phyloP scores from a whole-genome alignment of 495 filamentous ascomycete genomes.

The Penicillium daleae region DNA sequence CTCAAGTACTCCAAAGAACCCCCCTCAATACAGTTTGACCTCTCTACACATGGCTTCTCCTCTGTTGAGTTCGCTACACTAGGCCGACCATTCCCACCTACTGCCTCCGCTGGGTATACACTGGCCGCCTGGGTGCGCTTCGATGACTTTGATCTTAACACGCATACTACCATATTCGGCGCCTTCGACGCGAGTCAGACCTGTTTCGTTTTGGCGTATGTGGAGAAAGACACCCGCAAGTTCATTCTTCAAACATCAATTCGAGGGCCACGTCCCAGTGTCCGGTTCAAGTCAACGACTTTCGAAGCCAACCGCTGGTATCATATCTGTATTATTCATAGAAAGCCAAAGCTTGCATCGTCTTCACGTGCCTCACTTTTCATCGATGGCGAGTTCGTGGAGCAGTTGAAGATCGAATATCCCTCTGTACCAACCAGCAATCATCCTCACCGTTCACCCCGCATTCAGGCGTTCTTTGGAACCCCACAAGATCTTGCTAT shows the following conservation, averaged over 20 bases:
- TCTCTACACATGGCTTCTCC: slow-evolving; percentile 82
- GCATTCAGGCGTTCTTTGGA: slow-evolving; percentile 89
- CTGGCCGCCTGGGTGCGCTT: slow-evolving; percentile 86
- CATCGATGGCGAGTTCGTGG: slow-evolving; percentile 89
- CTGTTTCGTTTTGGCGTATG: slow-evolving; percentile 91
- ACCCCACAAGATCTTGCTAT: slow-evolving; percentile 90
- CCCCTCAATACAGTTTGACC: slow-evolving; percentile 89
- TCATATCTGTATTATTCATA: slow-evolving; percentile 85
- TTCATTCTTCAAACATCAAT: slow-evolving; percentile 97
- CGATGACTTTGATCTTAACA: slow-evolving; percentile 78
- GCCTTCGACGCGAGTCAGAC: slow-evolving; percentile 91
- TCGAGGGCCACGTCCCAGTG: slow-evolving; percentile 80
- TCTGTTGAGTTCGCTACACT: slow-evolving; percentile 87
- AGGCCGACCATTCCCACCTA: slow-evolving; percentile 79
- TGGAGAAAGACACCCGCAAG: slow-evolving; percentile 92
- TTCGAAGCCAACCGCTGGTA: slow-evolving; percentile 86
- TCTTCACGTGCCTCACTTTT: slow-evolving; percentile 86
- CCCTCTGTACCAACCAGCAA: slow-evolving; percentile 63
- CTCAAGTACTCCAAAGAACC: slow-evolving; percentile 74
- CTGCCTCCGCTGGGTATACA: slow-evolving; percentile 79
- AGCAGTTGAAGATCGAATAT: slow-evolving; percentile 88
- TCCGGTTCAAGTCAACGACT: slow-evolving; percentile 81
- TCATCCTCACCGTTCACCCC: slow-evolving; percentile 57
- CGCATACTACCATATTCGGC: slow-evolving; percentile 94
- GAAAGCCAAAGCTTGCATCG: slow-evolving; percentile 70